Percentiles rank a stretch among this genome's conserved stretches.
These are phyloP conservation scores for thale cress (Arabidopsis thaliana) DNA, from an alignment of 345 rosid species.

Conservation along the genomic window TAIR10.1 NC_003070.9:5540501-5541000, in stretches of 20 bases:
- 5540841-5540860: conserved; percentile 12
- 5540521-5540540: conserved; percentile 35
- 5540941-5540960: conserved; percentile 98
- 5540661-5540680: neutral
- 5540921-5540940: conserved; percentile 98
- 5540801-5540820: conserved; percentile 11
- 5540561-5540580: neutral
- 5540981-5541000: conserved; percentile 95
- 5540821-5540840: conserved; percentile 19
- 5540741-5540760: neutral
- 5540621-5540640: neutral
- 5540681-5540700: neutral
- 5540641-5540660: neutral
- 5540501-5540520: conserved; percentile 12
- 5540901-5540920: conserved; percentile 97
- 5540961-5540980: conserved; percentile 83
- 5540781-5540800: conserved; percentile 23
- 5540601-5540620: neutral
- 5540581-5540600: neutral
- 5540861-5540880: conserved; percentile 37
- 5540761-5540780: neutral
- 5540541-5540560: neutral
- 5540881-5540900: conserved; percentile 35
- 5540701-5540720: neutral
- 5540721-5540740: neutral